Percentiles rank a stretch among this genome's conserved stretches.
Evolutionary conservation across 2,329 filamentous ascomycete species (phyloP).

Genomic region (Diplocarpon mali): DNA sequence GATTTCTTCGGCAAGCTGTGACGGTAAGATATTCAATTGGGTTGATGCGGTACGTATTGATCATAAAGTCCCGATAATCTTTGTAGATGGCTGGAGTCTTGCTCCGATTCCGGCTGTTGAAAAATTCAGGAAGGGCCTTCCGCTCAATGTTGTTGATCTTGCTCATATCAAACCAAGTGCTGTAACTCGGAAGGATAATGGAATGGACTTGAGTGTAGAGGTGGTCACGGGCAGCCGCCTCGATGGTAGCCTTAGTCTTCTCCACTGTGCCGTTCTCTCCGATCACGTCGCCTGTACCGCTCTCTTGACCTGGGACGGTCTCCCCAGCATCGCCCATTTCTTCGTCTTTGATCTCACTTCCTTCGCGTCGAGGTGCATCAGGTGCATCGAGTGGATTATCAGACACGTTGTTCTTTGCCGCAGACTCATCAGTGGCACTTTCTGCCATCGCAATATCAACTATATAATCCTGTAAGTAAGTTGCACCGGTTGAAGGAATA

Average conservation of each 20-base stretch:
- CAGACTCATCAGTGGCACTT: slow-evolving; percentile 28
- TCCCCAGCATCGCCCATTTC: slow-evolving; percentile 62
- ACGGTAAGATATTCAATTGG: slow-evolving; percentile 94
- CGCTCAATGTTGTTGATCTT: slow-evolving; percentile 81
- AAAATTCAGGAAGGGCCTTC: slow-evolving; percentile 94
- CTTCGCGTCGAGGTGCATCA: slow-evolving; percentile 50
- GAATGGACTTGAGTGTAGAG: slow-evolving; percentile 88
- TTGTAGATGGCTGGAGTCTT: slow-evolving; percentile 97
- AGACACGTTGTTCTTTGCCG: slow-evolving; percentile 41
- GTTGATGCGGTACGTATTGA: slow-evolving; percentile 96
- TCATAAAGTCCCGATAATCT: slow-evolving; percentile 99
- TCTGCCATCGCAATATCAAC: slow-evolving; percentile 56
- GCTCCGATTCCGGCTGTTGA: slow-evolving; percentile 96
- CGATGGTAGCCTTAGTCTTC: slow-evolving; percentile 68
- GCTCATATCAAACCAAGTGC: slow-evolving; percentile 98
- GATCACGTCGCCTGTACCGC: slow-evolving; percentile 30
- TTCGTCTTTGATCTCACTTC: slow-evolving; percentile 56
- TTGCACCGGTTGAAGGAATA: not conserved
- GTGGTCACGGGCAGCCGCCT: slow-evolving; percentile 81
- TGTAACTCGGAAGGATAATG: slow-evolving; percentile 95
- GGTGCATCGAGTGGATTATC: slow-evolving; percentile 63
- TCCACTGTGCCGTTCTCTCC: slow-evolving; percentile 39
- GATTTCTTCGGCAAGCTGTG: slow-evolving; percentile 85
- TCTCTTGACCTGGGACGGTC: slow-evolving; percentile 38
- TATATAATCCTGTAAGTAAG: slow-evolving; percentile 3